Conservation (phyloP, 106 monocot genomes). For the Dioscorea alata region DNA sequence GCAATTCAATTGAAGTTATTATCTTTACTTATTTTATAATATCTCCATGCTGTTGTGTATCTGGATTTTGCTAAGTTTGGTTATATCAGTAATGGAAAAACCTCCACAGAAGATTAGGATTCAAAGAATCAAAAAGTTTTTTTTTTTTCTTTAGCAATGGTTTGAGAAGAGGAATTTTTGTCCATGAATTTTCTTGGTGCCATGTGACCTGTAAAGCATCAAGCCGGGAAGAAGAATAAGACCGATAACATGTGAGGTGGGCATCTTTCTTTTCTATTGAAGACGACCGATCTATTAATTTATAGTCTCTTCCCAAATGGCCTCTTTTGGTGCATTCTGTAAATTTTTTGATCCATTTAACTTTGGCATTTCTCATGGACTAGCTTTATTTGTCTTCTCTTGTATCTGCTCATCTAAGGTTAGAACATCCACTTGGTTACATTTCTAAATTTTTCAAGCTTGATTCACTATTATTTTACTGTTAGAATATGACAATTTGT, state of each 20-base stretch:
- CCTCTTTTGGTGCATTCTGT: background rate
- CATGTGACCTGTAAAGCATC: constrained; percentile 1
- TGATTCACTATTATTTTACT: background rate
- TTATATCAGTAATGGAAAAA: background rate
- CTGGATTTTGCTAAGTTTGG: background rate
- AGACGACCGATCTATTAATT: background rate
- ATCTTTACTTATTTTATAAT: background rate
- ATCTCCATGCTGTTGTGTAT: background rate
- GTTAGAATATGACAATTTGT: background rate
- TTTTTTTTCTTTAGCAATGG: background rate
- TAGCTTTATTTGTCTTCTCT: background rate
- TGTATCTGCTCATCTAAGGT: background rate
- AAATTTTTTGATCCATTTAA: background rate
- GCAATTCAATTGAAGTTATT: background rate
- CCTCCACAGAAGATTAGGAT: background rate
- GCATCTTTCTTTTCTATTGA: constrained; percentile 1
- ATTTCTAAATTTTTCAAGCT: background rate
- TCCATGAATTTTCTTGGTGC: background rate
- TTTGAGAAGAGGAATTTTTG: background rate
- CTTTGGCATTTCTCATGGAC: background rate
- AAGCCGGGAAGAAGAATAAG: constrained; percentile 1
- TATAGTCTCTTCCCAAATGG: background rate
- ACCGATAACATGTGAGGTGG: background rate
- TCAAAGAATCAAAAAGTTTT: background rate
- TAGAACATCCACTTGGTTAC: background rate